A percentile compares a stretch with the other conserved stretches of the same genome.
phyloP scores from a whole-genome alignment of 1,284 basidiomycete genomes.

The Bondarzewia mesenterica region DNA sequence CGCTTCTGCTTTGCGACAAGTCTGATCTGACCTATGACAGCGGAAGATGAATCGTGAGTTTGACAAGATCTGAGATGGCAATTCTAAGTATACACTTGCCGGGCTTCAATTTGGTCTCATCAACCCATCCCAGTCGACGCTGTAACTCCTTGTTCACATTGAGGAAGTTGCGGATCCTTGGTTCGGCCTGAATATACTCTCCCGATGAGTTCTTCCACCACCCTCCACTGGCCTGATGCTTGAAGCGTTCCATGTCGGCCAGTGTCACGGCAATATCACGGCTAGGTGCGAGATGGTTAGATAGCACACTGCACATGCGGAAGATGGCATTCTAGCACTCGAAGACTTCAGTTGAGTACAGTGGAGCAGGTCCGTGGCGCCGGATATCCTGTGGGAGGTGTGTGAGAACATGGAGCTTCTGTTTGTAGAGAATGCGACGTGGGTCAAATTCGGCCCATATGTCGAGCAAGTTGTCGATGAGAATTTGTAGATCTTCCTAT shows the following conservation, averaged over 20 bases:
- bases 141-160: slow-evolving; percentile 10
- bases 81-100: too few species aligned
- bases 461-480: slow-evolving; percentile 25
- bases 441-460: slow-evolving; percentile 22
- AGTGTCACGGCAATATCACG: slow-evolving; percentile 26
- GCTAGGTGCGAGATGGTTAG: slow-evolving; percentile 29
- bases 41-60: too few species aligned
- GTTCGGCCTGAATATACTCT: slow-evolving; percentile 7
- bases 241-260: slow-evolving; percentile 23
- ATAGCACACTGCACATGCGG: slow-evolving; percentile 23
- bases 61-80: too few species aligned
- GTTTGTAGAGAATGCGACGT: slow-evolving; percentile 20
- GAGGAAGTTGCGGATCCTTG: slow-evolving; percentile 8
- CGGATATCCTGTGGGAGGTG: slow-evolving; percentile 26
- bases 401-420: slow-evolving; percentile 27
- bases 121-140: slow-evolving; percentile 14
- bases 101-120: background rate
- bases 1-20: too few species aligned
- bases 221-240: slow-evolving; percentile 25
- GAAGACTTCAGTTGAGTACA: slow-evolving; percentile 26
- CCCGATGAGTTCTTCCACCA: slow-evolving; percentile 17
- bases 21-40: too few species aligned
- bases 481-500: slow-evolving; percentile 21
- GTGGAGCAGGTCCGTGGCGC: slow-evolving; percentile 25
- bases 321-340: slow-evolving; percentile 32